A percentile compares a stretch with the other conserved stretches of the same genome.
These are phyloP conservation scores for Lentinula edodes DNA, from an alignment of 768 basidiomycete genomes.

Conservation along the genomic window DNA sequence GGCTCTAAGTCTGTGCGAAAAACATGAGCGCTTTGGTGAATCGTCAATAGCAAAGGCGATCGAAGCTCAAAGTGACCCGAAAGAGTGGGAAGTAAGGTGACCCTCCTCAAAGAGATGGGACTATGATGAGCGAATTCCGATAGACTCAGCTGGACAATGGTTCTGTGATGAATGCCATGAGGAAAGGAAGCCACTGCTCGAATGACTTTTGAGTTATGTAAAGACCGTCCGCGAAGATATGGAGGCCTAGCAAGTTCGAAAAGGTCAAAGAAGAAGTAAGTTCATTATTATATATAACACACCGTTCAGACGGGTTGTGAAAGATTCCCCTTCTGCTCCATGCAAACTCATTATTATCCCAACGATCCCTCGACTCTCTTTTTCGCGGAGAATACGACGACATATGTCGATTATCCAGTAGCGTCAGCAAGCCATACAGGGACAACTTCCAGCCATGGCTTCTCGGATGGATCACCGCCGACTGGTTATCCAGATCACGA, in stretches of 20 bases:
- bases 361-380: background rate
- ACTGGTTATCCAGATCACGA: constrained; percentile 38
- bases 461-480: constrained; percentile 46
- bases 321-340: background rate
- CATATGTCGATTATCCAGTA: background rate
- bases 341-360: constrained; percentile 4
- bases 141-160: background rate
- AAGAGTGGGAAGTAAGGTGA: background rate
- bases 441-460: constrained; percentile 20
- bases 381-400: background rate
- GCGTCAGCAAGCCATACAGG: background rate
- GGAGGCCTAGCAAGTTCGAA: constrained; percentile 2
- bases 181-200: constrained; percentile 1
- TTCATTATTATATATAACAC: constrained; percentile 6
- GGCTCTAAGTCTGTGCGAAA: background rate
- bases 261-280: background rate
- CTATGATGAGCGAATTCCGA: background rate
- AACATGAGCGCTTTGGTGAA: background rate
- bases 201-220: constrained; percentile 3
- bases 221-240: constrained; percentile 6
- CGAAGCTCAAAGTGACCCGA: background rate
- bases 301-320: background rate
- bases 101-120: background rate
- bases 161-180: constrained; percentile 6
- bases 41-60: background rate